Conservation (phyloP, 1,284 basidiomycete genomes). For the Trichosporon inkin region DNA sequence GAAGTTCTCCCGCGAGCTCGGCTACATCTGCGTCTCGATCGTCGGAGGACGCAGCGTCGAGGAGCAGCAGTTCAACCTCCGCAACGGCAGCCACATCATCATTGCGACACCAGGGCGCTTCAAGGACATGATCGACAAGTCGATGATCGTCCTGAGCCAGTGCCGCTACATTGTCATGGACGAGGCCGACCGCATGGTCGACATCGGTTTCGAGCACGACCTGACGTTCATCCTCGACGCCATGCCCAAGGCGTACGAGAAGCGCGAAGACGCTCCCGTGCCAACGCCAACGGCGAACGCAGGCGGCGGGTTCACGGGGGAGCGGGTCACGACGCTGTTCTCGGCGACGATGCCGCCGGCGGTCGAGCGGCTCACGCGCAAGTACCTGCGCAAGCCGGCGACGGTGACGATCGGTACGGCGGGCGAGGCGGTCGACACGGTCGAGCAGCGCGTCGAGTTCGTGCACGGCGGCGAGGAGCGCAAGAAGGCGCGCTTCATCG, state of each 20-base stretch:
- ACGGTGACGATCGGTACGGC: conserved; percentile 97
- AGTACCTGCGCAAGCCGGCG: conserved; percentile 87
- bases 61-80: conserved; percentile 92
- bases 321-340: conserved; percentile 86
- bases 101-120: conserved; percentile 97
- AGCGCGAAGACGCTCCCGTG: conserved; percentile 61
- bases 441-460: conserved; percentile 95
- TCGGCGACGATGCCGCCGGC: conserved; percentile 97
- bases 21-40: conserved; percentile 90
- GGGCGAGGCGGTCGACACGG: conserved; percentile 93
- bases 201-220: conserved; percentile 92
- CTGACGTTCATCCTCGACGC: conserved; percentile 93
- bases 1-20: conserved; percentile 83
- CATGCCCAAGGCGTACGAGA: conserved; percentile 76
- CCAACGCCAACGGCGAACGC: conserved; percentile 55
- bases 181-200: conserved; percentile 98
- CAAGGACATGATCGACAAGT: conserved; percentile 94
- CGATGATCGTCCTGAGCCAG: conserved; percentile 89
- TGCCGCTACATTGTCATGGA: conserved; percentile 99
- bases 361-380: conserved; percentile 88
- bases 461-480: conserved; percentile 79
- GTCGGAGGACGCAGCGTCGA: conserved; percentile 93
- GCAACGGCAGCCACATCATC: conserved; percentile 94
- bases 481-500: conserved; percentile 75
- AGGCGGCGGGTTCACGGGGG: conserved; percentile 56